Base-by-base conservation (phyloP, 2,329 filamentous ascomycete species). In the Cadophora sp. region DNA sequence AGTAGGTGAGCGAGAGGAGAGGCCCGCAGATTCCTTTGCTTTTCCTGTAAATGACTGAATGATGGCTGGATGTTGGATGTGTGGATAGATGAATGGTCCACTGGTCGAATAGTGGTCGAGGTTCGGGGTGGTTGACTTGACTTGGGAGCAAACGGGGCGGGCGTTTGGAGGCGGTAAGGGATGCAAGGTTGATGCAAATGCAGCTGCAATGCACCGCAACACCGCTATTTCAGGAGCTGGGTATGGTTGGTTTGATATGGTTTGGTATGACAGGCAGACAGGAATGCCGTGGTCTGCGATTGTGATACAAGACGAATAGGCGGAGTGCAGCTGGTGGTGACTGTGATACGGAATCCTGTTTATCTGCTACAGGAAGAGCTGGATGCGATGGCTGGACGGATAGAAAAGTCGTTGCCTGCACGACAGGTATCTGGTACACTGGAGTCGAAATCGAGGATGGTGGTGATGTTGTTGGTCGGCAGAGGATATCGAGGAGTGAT, bases 131-230 rank as follows among this genome's bases (percentile, higher is more conserved):
- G 43, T 48, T 22, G 58, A 40, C 56, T 16, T 16, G 56, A 24
- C 31, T 24, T 46, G 43, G 22, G 29, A 22, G n/a, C 34, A 40
- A 26, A 8, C 66, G 60, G 31, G 50, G 60, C 50, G 65, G 53
- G 61, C 40, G 66, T 64, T 61, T 64, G 62, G 62, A 68, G 63
- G 66, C 66, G 66, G 66, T 68, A 68, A 65, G 63, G 66, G 63
- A 66, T 53, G 40, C 55, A 51, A 61, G 58, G 58, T 50, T 48
- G 22, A 26, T 61, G 64, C 55, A 65, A 65, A 48, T 48, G 43
- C 43, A 48, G 43, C 43, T 65, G 56, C 62, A 68, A 46, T 65
- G 50, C 58, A 55, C 27, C n/a, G n/a, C 59, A 62, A 62, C 58
- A 65, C 58, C 62, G 62, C 62, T 65, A 68, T 62, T 65, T 65